A percentile compares a stretch with the other conserved stretches of the same genome.
Evolutionary conservation across 805 yeast genomes (phyloP).

Genomic region (Hanseniaspora clermontiae): DNA sequence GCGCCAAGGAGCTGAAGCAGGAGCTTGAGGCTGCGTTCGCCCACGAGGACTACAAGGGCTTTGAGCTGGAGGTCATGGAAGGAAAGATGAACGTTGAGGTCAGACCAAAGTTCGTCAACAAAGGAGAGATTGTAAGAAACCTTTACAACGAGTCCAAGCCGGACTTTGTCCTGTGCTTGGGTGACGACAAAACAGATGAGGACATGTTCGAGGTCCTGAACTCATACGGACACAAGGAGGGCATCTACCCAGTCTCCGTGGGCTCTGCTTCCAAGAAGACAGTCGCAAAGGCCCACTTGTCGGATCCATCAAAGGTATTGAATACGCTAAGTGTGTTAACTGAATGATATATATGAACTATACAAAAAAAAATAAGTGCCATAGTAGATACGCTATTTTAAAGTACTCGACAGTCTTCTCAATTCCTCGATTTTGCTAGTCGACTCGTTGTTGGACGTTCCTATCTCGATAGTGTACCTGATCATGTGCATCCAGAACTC

Average conservation of each 20-base stretch:
- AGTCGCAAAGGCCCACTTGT: slow-evolving; percentile 70
- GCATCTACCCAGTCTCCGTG: slow-evolving; percentile 75
- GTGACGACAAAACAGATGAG: slow-evolving; percentile 95
- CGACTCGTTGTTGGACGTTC: not conserved
- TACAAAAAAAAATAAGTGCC: not conserved
- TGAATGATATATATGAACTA: slow-evolving; percentile 1
- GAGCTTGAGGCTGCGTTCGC: slow-evolving; percentile 51
- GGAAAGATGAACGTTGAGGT: slow-evolving; percentile 97
- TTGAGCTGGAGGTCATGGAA: slow-evolving; percentile 72
- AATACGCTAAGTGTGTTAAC: slow-evolving; percentile 70
- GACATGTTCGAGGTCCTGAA: slow-evolving; percentile 84
- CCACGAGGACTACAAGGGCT: slow-evolving; percentile 38
- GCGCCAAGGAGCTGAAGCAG: slow-evolving; percentile 60
- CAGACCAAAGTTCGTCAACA: slow-evolving; percentile 87
- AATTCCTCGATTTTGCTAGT: not conserved
- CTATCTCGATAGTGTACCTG: not conserved
- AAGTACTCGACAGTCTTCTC: not conserved
- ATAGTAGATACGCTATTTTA: not conserved
- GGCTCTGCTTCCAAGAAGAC: slow-evolving; percentile 87
- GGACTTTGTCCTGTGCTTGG: slow-evolving; percentile 78
- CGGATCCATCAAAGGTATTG: slow-evolving; percentile 71
- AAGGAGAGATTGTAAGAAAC: slow-evolving; percentile 82
- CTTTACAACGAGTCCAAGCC: slow-evolving; percentile 41
- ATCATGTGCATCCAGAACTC: not conserved
- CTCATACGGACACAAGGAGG: slow-evolving; percentile 39